Base-by-base conservation (phyloP, 192 early-diverging fungal genomes). In the Lobosporangium transversale region DNA sequence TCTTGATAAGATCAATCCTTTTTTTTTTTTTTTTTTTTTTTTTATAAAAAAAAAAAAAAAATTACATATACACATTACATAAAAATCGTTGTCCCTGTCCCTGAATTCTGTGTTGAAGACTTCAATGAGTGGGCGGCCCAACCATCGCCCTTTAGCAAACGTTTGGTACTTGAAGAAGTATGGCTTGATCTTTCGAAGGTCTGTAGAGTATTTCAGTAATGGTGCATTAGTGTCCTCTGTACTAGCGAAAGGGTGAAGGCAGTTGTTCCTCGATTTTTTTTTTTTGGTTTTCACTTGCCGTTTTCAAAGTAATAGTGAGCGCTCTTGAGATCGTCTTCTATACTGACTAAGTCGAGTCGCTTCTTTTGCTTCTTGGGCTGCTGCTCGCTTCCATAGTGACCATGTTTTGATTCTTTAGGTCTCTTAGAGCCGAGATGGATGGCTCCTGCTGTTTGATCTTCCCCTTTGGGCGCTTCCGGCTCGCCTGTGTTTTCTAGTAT, bases 81-180 rank as follows among this genome's bases (percentile, higher is more conserved):
- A 99, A 81, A 97, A 99, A 18, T 82, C 79, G 10, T 79, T 69
- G 3, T 85, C 69, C 31, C 92, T 88, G 81, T 96, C 96, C 40
- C 94, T 87, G 70, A 99, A 99, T 78, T 99, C 97, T 12, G 82
- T 86, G 68, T 69, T 62, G 60, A 97, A 97, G 12, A 97, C 86
- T 21, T 95, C 90, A n/a, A 90, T 79, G n/a, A 99, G 51, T 0
- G 79, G 76, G 9, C 88, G 84, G 11, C 88, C 88, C 4, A 93
- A 63, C 97, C 97, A 99, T 11, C 97, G 88, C 17, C 93, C 92
- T 75, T 98, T 98, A 23, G 92, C 92, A 73, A 90, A 93, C 1
- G 93, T 90, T 56, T 89, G 68, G 66, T 93, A 96, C 40, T 87
- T 83, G 67, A 87, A 94, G 68, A 84, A 89, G 75, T 98, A 99